These are phyloP conservation scores for Racocetra persica DNA, from an alignment of 371 early-diverging fungal genomes.

Conservation along the genomic window DNA sequence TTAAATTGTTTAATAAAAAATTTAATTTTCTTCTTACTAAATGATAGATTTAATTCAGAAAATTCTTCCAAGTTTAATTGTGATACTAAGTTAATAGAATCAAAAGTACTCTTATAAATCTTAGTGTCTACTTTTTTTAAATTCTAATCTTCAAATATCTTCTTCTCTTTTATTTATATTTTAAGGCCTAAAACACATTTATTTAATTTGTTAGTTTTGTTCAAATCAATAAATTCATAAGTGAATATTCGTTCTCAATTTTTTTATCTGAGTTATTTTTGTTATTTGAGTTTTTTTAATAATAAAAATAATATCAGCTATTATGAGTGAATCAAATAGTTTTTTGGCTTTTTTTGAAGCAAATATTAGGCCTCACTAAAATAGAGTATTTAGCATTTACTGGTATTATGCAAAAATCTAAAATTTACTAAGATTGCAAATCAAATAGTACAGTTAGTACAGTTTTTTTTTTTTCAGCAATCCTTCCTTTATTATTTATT, in stretches of 20 bases:
- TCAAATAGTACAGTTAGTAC: background rate
- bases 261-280: background rate
- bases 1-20: background rate
- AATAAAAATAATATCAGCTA: background rate
- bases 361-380: slow-evolving; percentile 1
- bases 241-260: slow-evolving; percentile 18
- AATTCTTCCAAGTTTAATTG: background rate
- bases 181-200: background rate
- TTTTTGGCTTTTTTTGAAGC: background rate
- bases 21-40: background rate
- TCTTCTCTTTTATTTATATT: slow-evolving; percentile 7
- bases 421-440: background rate
- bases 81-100: background rate
- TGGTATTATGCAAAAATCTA: background rate
- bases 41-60: background rate
- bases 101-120: background rate
- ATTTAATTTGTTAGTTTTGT: background rate
- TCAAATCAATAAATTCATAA: slow-evolving; percentile 1
- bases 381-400: background rate
- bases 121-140: background rate
- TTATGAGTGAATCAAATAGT: background rate
- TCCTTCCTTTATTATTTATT: too few relatives aligned
- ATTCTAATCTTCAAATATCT: slow-evolving; percentile 2
- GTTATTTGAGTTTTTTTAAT: background rate
- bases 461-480: too few relatives aligned